Conservation (phyloP, 345 rosid genomes). For the Reutealis trisperma region DNA sequence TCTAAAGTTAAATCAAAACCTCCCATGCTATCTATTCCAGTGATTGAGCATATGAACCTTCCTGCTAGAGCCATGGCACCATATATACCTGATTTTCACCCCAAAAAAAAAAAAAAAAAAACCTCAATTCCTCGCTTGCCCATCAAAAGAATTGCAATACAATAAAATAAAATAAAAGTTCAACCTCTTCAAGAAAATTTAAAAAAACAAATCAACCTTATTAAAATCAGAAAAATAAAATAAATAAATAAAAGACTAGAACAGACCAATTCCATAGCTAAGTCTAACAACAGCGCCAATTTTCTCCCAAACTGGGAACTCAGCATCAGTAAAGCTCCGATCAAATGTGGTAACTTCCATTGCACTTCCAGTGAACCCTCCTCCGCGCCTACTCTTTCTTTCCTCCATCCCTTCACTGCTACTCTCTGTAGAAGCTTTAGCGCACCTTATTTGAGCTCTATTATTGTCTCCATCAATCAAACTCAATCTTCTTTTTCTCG, state of each 20-base stretch:
- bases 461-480: conserved; percentile 18
- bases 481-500: conserved; percentile 32
- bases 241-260: neutral
- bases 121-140: neutral
- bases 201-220: neutral
- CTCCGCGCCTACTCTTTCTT: conserved; percentile 35
- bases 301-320: conserved; percentile 87
- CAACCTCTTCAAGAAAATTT: neutral
- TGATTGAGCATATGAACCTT: conserved; percentile 79
- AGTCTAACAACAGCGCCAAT: conserved; percentile 87
- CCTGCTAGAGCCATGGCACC: conserved; percentile 93
- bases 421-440: conserved; percentile 49
- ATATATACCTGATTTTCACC: conserved; percentile 62
- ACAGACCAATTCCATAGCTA: conserved; percentile 86
- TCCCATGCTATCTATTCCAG: conserved; percentile 83
- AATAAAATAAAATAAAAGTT: neutral
- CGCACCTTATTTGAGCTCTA: conserved; percentile 20
- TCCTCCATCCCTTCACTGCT: conserved; percentile 53
- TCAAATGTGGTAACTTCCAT: conserved; percentile 84
- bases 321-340: conserved; percentile 57
- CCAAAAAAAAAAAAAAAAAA: neutral
- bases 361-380: conserved; percentile 46
- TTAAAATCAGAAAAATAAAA: neutral
- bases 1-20: conserved; percentile 77
- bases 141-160: neutral